phyloP scores from a whole-genome alignment of 129 eudicot genomes.

The Lactuca saligna region DNA sequence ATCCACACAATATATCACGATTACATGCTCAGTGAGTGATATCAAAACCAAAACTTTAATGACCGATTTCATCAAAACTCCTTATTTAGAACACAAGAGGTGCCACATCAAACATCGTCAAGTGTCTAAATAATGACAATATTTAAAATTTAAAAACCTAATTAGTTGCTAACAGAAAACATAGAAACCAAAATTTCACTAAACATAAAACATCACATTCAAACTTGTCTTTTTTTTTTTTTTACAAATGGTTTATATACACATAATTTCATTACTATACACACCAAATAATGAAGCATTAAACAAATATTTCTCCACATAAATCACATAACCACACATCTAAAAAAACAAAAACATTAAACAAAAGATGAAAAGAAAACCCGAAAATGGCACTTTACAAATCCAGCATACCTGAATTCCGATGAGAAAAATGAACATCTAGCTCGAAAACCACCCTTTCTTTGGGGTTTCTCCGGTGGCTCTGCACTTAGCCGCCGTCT shows the following conservation, averaged over 20 bases:
- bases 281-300: conserved; percentile 42
- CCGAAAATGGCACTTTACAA: conserved; percentile 22
- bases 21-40: too few species aligned
- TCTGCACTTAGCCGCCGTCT: conserved; percentile 69
- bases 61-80: too few species aligned
- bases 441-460: conserved; percentile 66
- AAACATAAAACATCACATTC: conserved; percentile 26
- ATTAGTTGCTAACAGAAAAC: too few species aligned
- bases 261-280: conserved; percentile 28
- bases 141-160: too few species aligned
- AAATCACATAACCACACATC: conserved; percentile 29
- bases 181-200: neutral
- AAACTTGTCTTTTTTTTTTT: conserved; percentile 10
- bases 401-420: conserved; percentile 12
- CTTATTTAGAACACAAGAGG: too few species aligned
- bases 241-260: conserved; percentile 36
- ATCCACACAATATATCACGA: too few species aligned
- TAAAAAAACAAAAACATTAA: neutral
- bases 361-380: neutral
- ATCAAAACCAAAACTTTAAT: too few species aligned
- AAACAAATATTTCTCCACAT: conserved; percentile 22
- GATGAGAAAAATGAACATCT: conserved; percentile 18
- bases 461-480: conserved; percentile 69
- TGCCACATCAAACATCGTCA: too few species aligned
- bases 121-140: too few species aligned